These are phyloP conservation scores for Fusarium sp. DNA, from an alignment of 2,329 filamentous ascomycete genomes.

Conservation along the genomic window DNA sequence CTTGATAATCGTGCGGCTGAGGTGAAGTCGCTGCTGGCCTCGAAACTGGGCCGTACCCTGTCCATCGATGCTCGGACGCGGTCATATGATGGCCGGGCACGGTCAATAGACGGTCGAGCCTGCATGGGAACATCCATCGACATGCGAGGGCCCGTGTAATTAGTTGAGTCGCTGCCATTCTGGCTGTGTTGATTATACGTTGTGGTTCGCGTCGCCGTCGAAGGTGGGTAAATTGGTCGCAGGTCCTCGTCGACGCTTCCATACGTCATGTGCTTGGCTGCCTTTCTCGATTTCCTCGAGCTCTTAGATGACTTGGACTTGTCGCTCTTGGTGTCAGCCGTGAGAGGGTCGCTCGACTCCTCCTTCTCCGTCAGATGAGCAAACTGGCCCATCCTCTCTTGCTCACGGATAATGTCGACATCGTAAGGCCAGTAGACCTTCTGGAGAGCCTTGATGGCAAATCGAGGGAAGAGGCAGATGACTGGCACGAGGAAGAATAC, in stretches of 20 bases:
- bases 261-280: slow-evolving; percentile 67
- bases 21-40: slow-evolving; percentile 90
- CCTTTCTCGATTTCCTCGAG: slow-evolving; percentile 53
- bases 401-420: slow-evolving; percentile 94
- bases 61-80: slow-evolving; percentile 89
- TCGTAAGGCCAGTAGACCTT: slow-evolving; percentile 95
- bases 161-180: slow-evolving; percentile 93
- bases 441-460: slow-evolving; percentile 86
- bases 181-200: slow-evolving; percentile 82
- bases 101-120: slow-evolving; percentile 69
- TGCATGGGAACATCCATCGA: slow-evolving; percentile 63
- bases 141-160: slow-evolving; percentile 77
- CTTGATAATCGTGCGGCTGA: slow-evolving; percentile 86
- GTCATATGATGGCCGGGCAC: slow-evolving; percentile 86
- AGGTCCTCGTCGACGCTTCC: slow-evolving; percentile 84
- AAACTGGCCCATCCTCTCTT: slow-evolving; percentile 85
- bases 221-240: slow-evolving; percentile 93
- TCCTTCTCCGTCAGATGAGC: slow-evolving; percentile 67
- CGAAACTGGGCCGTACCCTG: slow-evolving; percentile 82
- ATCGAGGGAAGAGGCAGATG: slow-evolving; percentile 87
- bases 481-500: slow-evolving; percentile 81
- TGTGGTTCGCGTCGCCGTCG: slow-evolving; percentile 81
- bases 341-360: slow-evolving; percentile 51
- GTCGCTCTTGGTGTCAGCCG: slow-evolving; percentile 49
- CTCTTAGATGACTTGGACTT: slow-evolving; percentile 69